These are phyloP conservation scores for Rugonectria rugulosa DNA, from an alignment of 2,329 filamentous ascomycete species.

Conservation along the genomic window DNA sequence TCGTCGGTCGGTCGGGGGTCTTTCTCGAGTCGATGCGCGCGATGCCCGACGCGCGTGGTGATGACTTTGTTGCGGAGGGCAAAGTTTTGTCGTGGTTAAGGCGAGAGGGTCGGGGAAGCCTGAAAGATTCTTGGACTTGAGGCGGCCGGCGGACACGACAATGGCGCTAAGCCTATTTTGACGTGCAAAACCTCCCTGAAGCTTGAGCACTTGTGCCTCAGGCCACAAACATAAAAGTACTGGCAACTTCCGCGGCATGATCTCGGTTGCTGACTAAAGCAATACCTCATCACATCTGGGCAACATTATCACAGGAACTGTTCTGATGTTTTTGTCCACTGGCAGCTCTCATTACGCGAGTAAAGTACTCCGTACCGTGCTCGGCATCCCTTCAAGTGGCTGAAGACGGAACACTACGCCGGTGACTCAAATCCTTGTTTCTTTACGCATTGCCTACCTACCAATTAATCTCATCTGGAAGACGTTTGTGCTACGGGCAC, in stretches of 20 bases:
- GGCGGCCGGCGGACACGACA: constrained; percentile 45
- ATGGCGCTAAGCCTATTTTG: constrained; percentile 32
- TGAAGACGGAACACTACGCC: constrained; percentile 26
- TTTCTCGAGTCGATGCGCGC: constrained; percentile 46
- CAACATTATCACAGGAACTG: constrained; percentile 3
- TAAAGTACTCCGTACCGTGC: constrained; percentile 31
- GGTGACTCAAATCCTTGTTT: constrained; percentile 34
- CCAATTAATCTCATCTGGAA: constrained; percentile 23
- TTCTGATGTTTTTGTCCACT: constrained; percentile 22
- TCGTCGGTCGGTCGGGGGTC: constrained; percentile 41
- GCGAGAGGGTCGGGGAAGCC: constrained; percentile 48
- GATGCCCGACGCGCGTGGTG: constrained; percentile 62
- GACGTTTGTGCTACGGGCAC: constrained; percentile 5
- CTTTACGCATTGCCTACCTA: constrained; percentile 27
- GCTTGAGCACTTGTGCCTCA: constrained; percentile 34
- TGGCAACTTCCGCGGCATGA: constrained; percentile 23
- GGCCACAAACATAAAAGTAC: constrained; percentile 26
- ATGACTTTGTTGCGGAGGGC: constrained; percentile 49
- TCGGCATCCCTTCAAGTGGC: constrained; percentile 13
- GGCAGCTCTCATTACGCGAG: background rate
- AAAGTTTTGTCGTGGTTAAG: constrained; percentile 55
- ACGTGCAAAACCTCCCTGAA: constrained; percentile 12
- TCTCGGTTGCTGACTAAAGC: constrained; percentile 37
- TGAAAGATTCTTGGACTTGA: constrained; percentile 55
- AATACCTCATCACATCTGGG: background rate